phyloP scores from a whole-genome alignment of 192 early-diverging fungal species.

The Allomyces javanicus region DNA sequence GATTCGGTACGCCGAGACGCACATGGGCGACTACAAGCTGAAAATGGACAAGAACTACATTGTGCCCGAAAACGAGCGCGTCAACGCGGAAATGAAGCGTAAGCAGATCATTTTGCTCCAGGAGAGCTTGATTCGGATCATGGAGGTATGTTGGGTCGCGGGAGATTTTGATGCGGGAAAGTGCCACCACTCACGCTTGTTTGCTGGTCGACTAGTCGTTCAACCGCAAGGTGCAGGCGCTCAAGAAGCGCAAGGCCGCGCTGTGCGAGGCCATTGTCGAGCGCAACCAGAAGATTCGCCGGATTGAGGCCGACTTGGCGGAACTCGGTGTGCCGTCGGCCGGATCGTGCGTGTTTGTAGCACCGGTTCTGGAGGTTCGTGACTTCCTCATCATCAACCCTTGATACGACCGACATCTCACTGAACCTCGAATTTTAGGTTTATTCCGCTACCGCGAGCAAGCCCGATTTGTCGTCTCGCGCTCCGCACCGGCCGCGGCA shows the following conservation, averaged over 20 bases:
- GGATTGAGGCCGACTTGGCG: slow-evolving; percentile 18
- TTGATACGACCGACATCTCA: too few species aligned
- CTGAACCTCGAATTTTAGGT: too few species aligned
- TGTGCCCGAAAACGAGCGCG: slow-evolving; percentile 40
- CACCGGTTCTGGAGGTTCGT: background rate
- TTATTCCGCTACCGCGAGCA: too few species aligned
- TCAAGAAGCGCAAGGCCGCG: slow-evolving; percentile 1
- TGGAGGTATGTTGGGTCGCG: slow-evolving; percentile 19
- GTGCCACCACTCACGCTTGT: too few species aligned
- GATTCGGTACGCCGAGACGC: slow-evolving; percentile 29
- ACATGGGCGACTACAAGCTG: slow-evolving; percentile 48
- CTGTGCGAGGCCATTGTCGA: background rate
- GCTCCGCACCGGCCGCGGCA: too few species aligned
- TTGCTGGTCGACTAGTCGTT: background rate
- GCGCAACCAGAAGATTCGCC: slow-evolving; percentile 8
- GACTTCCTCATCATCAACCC: too few species aligned
- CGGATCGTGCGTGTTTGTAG: background rate
- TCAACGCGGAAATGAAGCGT: slow-evolving; percentile 43
- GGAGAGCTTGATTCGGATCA: slow-evolving; percentile 28
- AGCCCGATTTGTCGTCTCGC: too few species aligned
- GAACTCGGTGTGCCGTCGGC: slow-evolving; percentile 10
- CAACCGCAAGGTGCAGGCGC: slow-evolving; percentile 1
- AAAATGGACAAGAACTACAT: slow-evolving; percentile 46
- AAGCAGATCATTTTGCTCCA: slow-evolving; percentile 31
- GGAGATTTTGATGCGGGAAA: background rate